Conservation (phyloP, 345 rosid genomes). For the Lepidium africanum region DNA sequence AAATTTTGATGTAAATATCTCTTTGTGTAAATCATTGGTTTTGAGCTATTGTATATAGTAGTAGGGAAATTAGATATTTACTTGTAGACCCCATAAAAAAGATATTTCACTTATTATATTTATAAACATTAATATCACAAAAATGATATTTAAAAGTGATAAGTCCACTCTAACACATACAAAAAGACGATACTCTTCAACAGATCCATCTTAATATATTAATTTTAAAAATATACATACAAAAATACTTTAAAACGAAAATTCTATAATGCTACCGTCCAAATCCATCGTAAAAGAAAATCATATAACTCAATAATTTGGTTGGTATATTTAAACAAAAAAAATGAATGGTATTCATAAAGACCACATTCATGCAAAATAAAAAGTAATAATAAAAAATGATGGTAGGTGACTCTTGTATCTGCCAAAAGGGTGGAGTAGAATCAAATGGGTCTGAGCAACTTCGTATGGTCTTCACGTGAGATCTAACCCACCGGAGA, state of each 20-base stretch:
- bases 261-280: conserved; percentile 3
- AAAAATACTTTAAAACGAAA: too few relatives aligned
- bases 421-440: conserved; percentile 22
- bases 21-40: background rate
- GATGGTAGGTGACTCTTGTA: conserved; percentile 24
- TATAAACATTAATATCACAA: background rate
- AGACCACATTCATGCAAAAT: conserved; percentile 22
- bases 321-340: too few relatives aligned
- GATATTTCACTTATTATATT: background rate
- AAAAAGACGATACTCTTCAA: conserved; percentile 10
- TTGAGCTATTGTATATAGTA: background rate
- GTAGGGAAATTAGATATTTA: conserved; percentile 5
- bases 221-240: background rate
- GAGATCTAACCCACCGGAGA: conserved; percentile 19
- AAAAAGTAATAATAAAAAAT: conserved; percentile 6
- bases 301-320: background rate
- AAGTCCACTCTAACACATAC: background rate
- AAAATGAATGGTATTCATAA: background rate
- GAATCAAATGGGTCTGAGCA: background rate
- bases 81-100: background rate
- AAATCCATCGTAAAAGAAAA: background rate
- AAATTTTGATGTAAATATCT: background rate
- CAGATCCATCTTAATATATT: background rate
- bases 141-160: background rate
- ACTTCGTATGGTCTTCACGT: conserved; percentile 8